A percentile compares a stretch with the other conserved stretches of the same genome.
phyloP scores from a whole-genome alignment of 2,329 filamentous ascomycete species.

The Neonectria ditissima region DNA sequence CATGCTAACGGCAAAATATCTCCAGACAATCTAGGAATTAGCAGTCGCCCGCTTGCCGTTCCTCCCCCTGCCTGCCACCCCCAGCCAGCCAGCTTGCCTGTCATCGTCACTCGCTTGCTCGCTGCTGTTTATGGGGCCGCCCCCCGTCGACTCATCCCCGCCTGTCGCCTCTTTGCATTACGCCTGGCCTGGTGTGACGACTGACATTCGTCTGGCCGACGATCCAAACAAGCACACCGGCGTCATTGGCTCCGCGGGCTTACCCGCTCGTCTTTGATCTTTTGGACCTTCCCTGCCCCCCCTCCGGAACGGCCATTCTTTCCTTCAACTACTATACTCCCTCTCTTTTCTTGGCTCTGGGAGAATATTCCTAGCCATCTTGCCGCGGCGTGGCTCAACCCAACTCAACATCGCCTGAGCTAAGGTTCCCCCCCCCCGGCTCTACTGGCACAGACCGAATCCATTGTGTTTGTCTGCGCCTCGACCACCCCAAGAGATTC shows the following conservation, averaged over 20 bases:
- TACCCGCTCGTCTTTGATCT: constrained; percentile 37
- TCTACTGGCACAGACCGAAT: constrained; percentile 28
- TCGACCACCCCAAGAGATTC: constrained; percentile 27
- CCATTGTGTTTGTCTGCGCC: constrained; percentile 13
- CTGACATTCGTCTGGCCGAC: constrained; percentile 41
- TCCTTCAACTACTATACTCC: constrained; percentile 17
- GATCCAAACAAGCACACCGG: constrained; percentile 43
- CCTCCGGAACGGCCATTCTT: constrained; percentile 27
- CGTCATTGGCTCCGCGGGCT: constrained; percentile 42
- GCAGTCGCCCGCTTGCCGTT: constrained; percentile 17
- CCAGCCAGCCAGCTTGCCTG: constrained; percentile 13
- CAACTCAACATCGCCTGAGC: constrained; percentile 24
- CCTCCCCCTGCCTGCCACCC: constrained; percentile 31
- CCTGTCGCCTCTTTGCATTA: constrained; percentile 37
- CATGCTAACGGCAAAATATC: constrained; percentile 14
- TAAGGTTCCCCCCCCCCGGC: constrained; percentile 29
- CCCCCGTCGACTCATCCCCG: constrained; percentile 35
- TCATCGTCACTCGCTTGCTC: constrained; percentile 31
- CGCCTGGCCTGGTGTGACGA: constrained; percentile 40
- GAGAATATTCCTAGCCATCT: constrained; percentile 23
- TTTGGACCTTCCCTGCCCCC: constrained; percentile 9
- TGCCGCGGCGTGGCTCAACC: constrained; percentile 18
- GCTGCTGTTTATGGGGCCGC: constrained; percentile 35
- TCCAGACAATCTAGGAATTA: constrained; percentile 23
- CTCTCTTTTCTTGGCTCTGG: constrained; percentile 11